Evolutionary conservation across 1,139 yeast species (phyloP), one percentile per base, ranked within the genome.

Genomic region (Blastobotrys niveus): DNA sequence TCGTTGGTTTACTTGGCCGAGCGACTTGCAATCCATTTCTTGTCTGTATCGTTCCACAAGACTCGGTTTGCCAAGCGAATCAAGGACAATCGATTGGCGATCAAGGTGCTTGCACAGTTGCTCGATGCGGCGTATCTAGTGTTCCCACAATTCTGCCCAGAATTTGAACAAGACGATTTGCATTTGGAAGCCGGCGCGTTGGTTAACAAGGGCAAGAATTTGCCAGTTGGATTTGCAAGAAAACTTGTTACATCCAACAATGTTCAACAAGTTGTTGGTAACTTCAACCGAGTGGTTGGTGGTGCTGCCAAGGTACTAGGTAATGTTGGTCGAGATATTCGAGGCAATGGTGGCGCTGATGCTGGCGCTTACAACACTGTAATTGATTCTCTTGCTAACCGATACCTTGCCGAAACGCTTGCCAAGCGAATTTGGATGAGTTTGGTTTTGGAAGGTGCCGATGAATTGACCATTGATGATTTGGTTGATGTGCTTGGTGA

Each of bases 371-470:
- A 56, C 33, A 55, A 54, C 41, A 55, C 58, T n/a, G 70, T 68
- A 9, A 52, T 64, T 22, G 63, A 63, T 26, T 66, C 71, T 1
- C 56, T 68, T 50, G 56, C 55, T 21, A 58, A 60, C 41, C 54
- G 56, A 38, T 46, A 43, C 5, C 48, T 62, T 4, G 53, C 68
- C 1, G 64, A 60, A 36, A 57, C 60, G 9, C 55, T 68, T 41
- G 72, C 70, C 3, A 51, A 56, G 35, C 61, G 73, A 33, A 65
- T 68, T 44, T 68, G 73, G 73, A 62, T 65, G 52, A 62, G 71
- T 7, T 53, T 68, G 37, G 72, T 68, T 9, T 56, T 65, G 42
- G 72, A 67, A 45, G 70, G 63, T 43, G 57, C 66, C 3, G 67
- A 62, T 7, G 55, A 54, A 17, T 52, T 68, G 37, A 53, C 60